Evolutionary conservation across 2,329 filamentous ascomycete genomes (phyloP), one percentile per base, ranked within the genome.

Genomic region (Colletotrichum lini): DNA sequence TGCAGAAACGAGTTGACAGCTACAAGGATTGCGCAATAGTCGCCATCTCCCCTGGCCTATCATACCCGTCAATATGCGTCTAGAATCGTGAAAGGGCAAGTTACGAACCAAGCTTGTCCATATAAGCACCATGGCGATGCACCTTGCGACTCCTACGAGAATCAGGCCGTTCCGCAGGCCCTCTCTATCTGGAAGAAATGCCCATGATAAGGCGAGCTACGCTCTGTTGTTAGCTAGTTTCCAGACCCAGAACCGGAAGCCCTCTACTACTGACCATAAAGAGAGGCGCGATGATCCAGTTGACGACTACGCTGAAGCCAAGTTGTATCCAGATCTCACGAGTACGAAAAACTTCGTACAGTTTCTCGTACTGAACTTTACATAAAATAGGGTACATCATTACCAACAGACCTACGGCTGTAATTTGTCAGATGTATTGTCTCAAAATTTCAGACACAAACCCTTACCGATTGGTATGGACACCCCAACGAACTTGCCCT

Each of bases 341-440:
- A 3, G 90, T 84, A 2, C 82, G 79, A 70, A 96, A 87, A 4
- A 94, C 83, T 3, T 88, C 82, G 79, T 94, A 93, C 12, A 97
- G 82, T 0, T 89, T 88, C 79, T 97, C 94, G 80, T 90, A 96
- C 50, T 90, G 90, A 7, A 97, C 92, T 80, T 96, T 96, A 86
- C 94, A 97, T 0, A 97, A 84, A 71, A 97, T 97, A 0, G 94
- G 95, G 77, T 96, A 97, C 94, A 97, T 97, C 94, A 97, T 97
- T 52, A 97, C 91, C 1, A 97, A 86, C 0, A 97, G 83, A 0
- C 94, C 94, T 58, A 97, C 84, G 0, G 94, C 94, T 93, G 21
- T 4, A 26, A 3, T 18, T 2, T 15, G 26, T 73, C 16, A 70
- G 56, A 50, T 2, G 5, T 6, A 2, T 15, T 7, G 2, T 7